phyloP scores from a whole-genome alignment of 2,329 filamentous ascomycete genomes.

The Aspergillus fructus region DNA sequence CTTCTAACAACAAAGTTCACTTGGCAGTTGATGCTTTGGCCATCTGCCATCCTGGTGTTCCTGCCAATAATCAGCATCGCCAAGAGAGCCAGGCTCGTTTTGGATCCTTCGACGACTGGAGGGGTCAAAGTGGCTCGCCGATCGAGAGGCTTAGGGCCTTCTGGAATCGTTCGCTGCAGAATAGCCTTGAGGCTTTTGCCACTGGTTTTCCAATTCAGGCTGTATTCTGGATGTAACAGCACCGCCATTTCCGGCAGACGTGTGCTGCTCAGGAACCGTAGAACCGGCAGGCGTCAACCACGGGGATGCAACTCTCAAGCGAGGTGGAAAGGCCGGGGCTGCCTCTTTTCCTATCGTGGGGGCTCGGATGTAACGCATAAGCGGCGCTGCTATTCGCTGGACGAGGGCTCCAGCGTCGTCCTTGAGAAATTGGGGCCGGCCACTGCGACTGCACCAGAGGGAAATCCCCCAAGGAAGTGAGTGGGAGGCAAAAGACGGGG shows the following conservation, averaged over 20 bases:
- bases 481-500: not conserved
- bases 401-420: not conserved
- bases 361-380: slow-evolving; percentile 11
- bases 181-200: not conserved
- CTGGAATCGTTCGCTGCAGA: slow-evolving; percentile 39
- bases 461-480: not conserved
- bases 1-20: not conserved
- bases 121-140: slow-evolving; percentile 16
- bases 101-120: slow-evolving; percentile 12
- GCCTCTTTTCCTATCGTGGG: not conserved
- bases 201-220: not conserved
- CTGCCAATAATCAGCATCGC: slow-evolving; percentile 1
- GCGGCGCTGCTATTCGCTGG: not conserved
- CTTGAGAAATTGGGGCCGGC: not conserved
- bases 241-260: not conserved
- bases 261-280: slow-evolving; percentile 1
- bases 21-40: slow-evolving; percentile 1
- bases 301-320: not conserved
- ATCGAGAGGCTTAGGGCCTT: slow-evolving; percentile 23
- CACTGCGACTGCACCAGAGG: not conserved
- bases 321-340: not conserved
- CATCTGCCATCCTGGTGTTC: slow-evolving; percentile 6
- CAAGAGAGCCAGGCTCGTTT: slow-evolving; percentile 1
- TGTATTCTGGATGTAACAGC: not conserved
- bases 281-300: slow-evolving; percentile 3